phyloP scores from a whole-genome alignment of 148 eudicot genomes.

The Cornus controversa region DNA sequence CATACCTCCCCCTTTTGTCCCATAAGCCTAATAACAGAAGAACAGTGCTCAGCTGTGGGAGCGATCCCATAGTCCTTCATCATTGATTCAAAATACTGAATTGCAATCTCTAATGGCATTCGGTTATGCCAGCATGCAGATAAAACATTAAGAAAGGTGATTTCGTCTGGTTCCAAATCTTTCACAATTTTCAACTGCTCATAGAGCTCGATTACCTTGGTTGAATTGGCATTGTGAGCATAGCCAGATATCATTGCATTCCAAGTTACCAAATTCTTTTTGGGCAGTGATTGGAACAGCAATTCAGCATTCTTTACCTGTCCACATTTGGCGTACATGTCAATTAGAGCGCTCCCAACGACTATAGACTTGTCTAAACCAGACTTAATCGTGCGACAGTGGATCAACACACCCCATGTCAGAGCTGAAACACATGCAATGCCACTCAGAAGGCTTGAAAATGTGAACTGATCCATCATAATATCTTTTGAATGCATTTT shows the following conservation, averaged over 20 bases:
- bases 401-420: constrained; percentile 59
- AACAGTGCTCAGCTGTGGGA: constrained; percentile 66
- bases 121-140: constrained; percentile 72
- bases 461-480: constrained; percentile 63
- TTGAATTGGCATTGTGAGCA: constrained; percentile 66
- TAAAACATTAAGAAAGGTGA: constrained; percentile 67
- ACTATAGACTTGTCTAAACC: constrained; percentile 50
- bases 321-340: constrained; percentile 76
- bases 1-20: constrained; percentile 68
- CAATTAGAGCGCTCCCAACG: constrained; percentile 68
- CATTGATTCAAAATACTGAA: constrained; percentile 53
- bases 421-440: constrained; percentile 53
- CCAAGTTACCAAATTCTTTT: constrained; percentile 79
- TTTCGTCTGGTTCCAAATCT: constrained; percentile 54
- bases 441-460: constrained; percentile 66
- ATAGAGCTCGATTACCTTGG: constrained; percentile 50
- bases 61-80: constrained; percentile 41
- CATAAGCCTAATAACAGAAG: constrained; percentile 68
- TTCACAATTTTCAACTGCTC: constrained; percentile 47
- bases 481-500: constrained; percentile 45
- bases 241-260: constrained; percentile 72
- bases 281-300: constrained; percentile 40
- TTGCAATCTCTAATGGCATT: constrained; percentile 48
- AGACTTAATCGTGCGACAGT: constrained; percentile 49
- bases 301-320: constrained; percentile 42